Evolutionary conservation across 2,329 filamentous ascomycete species (phyloP).

Genomic region (Fusarium sublunatum): DNA sequence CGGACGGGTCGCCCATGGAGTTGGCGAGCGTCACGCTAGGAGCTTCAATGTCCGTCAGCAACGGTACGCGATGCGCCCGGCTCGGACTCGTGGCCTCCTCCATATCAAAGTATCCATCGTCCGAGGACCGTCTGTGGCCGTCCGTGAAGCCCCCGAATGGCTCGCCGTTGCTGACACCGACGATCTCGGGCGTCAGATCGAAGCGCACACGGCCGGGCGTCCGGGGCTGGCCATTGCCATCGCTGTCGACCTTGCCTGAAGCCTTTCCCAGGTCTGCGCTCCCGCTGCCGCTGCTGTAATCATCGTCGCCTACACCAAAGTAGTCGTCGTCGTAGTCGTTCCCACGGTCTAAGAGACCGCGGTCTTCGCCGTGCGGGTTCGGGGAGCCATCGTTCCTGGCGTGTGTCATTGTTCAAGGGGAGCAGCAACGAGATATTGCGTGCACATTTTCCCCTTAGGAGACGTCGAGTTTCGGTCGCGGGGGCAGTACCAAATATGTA

Average conservation of each 20-base stretch:
- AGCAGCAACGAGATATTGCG: slow-evolving; percentile 38
- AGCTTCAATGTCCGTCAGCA: slow-evolving; percentile 85
- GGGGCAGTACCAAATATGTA: neutral
- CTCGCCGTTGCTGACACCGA: slow-evolving; percentile 45
- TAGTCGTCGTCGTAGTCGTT: slow-evolving; percentile 44
- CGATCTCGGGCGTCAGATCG: slow-evolving; percentile 64
- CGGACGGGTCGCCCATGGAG: slow-evolving; percentile 51
- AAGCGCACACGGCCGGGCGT: slow-evolving; percentile 81
- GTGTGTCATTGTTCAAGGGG: slow-evolving; percentile 49
- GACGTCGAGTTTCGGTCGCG: slow-evolving; percentile 8
- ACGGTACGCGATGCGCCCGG: slow-evolving; percentile 69
- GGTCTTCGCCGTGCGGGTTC: slow-evolving; percentile 49
- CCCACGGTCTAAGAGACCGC: slow-evolving; percentile 46
- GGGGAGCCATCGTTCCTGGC: slow-evolving; percentile 48
- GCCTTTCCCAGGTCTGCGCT: slow-evolving; percentile 32
- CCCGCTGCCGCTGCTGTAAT: slow-evolving; percentile 26
- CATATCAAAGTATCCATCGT: slow-evolving; percentile 60
- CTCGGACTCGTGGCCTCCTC: slow-evolving; percentile 60
- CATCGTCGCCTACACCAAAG: slow-evolving; percentile 42
- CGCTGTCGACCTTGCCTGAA: slow-evolving; percentile 29
- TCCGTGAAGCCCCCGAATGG: slow-evolving; percentile 26
- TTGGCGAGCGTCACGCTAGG: slow-evolving; percentile 79
- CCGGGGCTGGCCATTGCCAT: slow-evolving; percentile 45
- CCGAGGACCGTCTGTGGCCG: slow-evolving; percentile 38
- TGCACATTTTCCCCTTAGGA: slow-evolving; percentile 42